phyloP scores from a whole-genome alignment of 1,139 yeast species.

The Geotrichum aggregatum region DNA sequence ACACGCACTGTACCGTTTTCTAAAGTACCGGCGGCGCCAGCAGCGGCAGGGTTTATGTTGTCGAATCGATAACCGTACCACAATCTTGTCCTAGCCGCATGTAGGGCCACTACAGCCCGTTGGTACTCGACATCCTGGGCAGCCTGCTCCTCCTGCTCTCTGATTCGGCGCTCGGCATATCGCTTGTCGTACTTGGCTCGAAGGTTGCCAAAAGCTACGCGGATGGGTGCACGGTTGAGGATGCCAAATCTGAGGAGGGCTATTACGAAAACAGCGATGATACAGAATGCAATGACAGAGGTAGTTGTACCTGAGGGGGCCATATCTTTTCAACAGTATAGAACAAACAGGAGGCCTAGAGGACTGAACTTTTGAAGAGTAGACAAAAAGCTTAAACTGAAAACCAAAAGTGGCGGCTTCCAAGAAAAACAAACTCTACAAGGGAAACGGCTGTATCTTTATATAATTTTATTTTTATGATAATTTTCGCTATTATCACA shows the following conservation, averaged over 20 bases:
- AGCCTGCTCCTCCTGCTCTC: background rate
- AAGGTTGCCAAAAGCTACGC: background rate
- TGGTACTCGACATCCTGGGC: conserved; percentile 7
- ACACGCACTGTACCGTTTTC: background rate
- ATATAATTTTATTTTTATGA: background rate
- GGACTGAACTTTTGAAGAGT: background rate
- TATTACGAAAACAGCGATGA: conserved; percentile 8
- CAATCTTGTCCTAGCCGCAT: conserved; percentile 2
- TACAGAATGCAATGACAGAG: conserved; percentile 12
- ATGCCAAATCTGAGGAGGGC: conserved; percentile 4
- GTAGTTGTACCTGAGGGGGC: conserved; percentile 8
- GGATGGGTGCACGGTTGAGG: conserved; percentile 10
- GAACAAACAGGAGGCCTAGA: too few relatives aligned
- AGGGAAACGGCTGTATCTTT: too few relatives aligned
- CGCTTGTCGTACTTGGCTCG: conserved; percentile 14
- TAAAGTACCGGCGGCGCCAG: background rate
- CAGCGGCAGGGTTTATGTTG: background rate
- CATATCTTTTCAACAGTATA: too few relatives aligned
- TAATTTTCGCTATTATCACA: too few relatives aligned
- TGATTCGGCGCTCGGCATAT: conserved; percentile 12
- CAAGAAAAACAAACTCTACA: background rate
- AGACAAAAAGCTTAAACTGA: too few relatives aligned
- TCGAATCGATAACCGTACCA: conserved; percentile 17
- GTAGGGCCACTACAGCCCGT: background rate
- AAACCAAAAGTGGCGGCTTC: too few relatives aligned